Percentiles rank a stretch among this genome's conserved stretches.
These are phyloP conservation scores for Phragmites australis DNA, from an alignment of 176 grass and related monocot species.

Conservation along the genomic window DNA sequence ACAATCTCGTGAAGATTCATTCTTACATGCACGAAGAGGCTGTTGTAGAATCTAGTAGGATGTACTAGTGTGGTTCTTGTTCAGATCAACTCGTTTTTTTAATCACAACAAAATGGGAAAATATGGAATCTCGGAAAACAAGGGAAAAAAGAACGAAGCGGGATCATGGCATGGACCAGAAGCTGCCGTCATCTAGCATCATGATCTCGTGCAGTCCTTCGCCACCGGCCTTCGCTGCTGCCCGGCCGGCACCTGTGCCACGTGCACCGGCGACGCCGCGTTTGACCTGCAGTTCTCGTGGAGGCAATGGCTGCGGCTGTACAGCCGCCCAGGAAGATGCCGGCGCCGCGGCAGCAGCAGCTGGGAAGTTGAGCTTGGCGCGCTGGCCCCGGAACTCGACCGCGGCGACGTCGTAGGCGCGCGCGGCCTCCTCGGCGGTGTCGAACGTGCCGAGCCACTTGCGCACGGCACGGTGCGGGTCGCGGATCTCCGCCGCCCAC, in stretches of 20 bases:
- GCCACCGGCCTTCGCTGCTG: background rate
- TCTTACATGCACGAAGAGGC: background rate
- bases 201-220: conserved; percentile 62
- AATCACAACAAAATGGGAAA: background rate
- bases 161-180: conserved; percentile 48
- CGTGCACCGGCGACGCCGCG: conserved; percentile 24
- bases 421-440: conserved; percentile 73
- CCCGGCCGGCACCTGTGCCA: background rate
- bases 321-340: background rate
- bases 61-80: background rate
- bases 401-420: conserved; percentile 73
- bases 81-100: background rate
- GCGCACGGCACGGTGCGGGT: conserved; percentile 67
- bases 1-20: background rate
- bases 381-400: conserved; percentile 62
- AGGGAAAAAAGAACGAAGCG: background rate
- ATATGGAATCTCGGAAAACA: background rate
- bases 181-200: conserved; percentile 45
- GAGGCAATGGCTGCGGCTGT: background rate
- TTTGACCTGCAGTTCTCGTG: conserved; percentile 16
- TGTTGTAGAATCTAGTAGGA: background rate
- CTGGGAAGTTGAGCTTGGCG: conserved; percentile 73
- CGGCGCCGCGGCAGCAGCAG: background rate
- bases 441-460: conserved; percentile 94
- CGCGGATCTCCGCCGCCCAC: conserved; percentile 89